Base-by-base conservation (phyloP, 768 basidiomycete genomes). In the Mycena rebaudengoi region DNA sequence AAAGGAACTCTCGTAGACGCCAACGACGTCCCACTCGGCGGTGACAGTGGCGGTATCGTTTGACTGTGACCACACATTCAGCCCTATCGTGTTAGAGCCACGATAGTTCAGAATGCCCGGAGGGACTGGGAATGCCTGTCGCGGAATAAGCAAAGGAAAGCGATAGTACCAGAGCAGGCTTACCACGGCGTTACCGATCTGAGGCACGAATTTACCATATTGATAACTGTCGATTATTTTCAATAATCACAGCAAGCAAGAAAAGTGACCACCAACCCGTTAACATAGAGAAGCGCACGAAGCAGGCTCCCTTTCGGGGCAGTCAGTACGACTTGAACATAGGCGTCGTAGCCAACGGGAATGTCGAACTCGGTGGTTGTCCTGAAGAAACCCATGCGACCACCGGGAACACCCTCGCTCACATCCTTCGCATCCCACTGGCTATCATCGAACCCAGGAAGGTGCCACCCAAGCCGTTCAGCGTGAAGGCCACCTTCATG, bases 341-440 rank as follows among this genome's bases (percentile, higher is more conserved):
- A 40, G 20, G 81, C 75, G 60, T 88, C 88, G 28, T 78, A 76
- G 10, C 77, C 80, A n/a, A 64, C 65, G 1, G 84, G 81, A 16
- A 88, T 70, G 35, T 75, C 60, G 30, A 88, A 76, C 23, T 80
- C 70, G 56, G 88, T 84, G 0, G 79, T 83, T 8, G 85, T 86
- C 53, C 83, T 78, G 73, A 87, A 88, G 72, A 88, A 87, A 8
- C 87, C 87, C 23, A 86, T 78, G 26, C 86, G 49, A 14, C 62
- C 68, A 23, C 65, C 56, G 4, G 65, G 62, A 21, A 77, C 40
- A 16, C 76, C 75, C 2, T 69, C 57, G 6, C 55, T 28, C 3
- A 73, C 63, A 4, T 60, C 25, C 20, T 70, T 61, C 23, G 43
- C 33, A 21, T 60, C 55, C 77, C 77, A 78, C 2, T 35, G 23